Evolutionary conservation across 306 rosid species (phyloP).

Genomic region (Comarum palustre): DNA sequence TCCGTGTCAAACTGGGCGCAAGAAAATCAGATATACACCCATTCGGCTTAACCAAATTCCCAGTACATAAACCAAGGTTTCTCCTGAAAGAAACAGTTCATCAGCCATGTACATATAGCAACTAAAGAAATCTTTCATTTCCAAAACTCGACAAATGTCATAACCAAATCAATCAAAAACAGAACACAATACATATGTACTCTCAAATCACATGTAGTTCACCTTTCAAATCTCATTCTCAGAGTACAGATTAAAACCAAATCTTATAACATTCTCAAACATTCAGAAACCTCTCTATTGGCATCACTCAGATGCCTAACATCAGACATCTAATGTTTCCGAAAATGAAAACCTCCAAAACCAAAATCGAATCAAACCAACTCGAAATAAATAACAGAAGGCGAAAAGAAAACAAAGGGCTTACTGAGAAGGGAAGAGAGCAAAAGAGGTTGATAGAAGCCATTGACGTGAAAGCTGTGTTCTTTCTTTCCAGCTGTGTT

Average conservation of each 20-base stretch:
- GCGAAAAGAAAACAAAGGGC: neutral
- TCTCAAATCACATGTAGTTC: neutral
- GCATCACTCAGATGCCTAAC: neutral
- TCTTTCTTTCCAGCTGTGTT: neutral
- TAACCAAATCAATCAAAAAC: neutral
- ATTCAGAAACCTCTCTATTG: neutral
- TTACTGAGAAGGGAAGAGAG: conserved; percentile 28
- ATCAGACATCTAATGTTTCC: neutral
- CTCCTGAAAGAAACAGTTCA: conserved; percentile 13
- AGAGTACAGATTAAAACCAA: neutral
- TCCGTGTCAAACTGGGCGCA: conserved; percentile 15
- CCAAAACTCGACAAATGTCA: neutral
- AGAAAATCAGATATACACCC: conserved; percentile 21
- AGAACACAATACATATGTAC: neutral
- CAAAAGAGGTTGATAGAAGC: conserved; percentile 27
- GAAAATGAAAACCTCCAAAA: neutral
- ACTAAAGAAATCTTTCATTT: neutral
- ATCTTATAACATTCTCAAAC: neutral
- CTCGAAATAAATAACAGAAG: neutral
- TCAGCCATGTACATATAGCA: neutral
- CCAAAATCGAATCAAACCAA: neutral
- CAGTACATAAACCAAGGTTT: neutral
- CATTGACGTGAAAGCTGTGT: conserved; percentile 15
- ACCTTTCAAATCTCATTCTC: too few species aligned
- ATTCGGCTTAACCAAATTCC: conserved; percentile 8